Evolutionary conservation across 371 early-diverging fungal genomes (phyloP).

Genomic region (Lichtheimia ramosa): DNA sequence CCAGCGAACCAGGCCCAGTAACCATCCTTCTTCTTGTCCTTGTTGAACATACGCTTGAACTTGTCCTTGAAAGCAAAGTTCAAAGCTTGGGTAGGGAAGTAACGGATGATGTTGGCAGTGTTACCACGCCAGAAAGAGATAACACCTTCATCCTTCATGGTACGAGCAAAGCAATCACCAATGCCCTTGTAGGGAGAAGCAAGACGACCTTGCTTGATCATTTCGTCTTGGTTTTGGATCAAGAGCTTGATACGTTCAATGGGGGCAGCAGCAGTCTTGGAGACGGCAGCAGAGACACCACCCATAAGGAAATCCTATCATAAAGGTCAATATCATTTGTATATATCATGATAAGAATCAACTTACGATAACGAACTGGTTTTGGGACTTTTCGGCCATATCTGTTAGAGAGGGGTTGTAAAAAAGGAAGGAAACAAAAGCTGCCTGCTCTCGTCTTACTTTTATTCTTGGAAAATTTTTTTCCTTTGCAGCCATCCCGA

Average conservation of each 20-base stretch:
- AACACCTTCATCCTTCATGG: slow-evolving; percentile 71
- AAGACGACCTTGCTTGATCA: slow-evolving; percentile 77
- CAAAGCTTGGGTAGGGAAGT: slow-evolving; percentile 88
- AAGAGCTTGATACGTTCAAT: too few species aligned
- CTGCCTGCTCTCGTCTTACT: background rate
- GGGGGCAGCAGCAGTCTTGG: too few species aligned
- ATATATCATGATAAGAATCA: slow-evolving; percentile 9
- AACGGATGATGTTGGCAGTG: slow-evolving; percentile 81
- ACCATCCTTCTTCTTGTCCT: slow-evolving; percentile 63
- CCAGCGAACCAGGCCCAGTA: slow-evolving; percentile 76
- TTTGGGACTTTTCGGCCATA: slow-evolving; percentile 20
- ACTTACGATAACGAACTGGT: slow-evolving; percentile 55
- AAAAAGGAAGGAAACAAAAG: slow-evolving; percentile 4
- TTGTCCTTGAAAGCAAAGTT: too few species aligned
- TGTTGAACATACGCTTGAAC: slow-evolving; percentile 81
- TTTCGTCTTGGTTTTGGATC: slow-evolving; percentile 82
- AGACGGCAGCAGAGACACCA: too few species aligned
- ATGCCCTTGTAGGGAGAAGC: slow-evolving; percentile 77
- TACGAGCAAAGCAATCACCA: slow-evolving; percentile 76
- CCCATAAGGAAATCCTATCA: slow-evolving; percentile 56
- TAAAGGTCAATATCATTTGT: too few species aligned
- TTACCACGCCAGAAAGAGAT: slow-evolving; percentile 81
- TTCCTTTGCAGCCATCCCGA: too few species aligned
- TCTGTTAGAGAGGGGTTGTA: slow-evolving; percentile 7
- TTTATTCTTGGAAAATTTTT: slow-evolving; percentile 1